These are phyloP conservation scores for Asterionellopsis glacialis DNA, from an alignment of 108 stramenopile genomes.

Conservation along the genomic window DNA sequence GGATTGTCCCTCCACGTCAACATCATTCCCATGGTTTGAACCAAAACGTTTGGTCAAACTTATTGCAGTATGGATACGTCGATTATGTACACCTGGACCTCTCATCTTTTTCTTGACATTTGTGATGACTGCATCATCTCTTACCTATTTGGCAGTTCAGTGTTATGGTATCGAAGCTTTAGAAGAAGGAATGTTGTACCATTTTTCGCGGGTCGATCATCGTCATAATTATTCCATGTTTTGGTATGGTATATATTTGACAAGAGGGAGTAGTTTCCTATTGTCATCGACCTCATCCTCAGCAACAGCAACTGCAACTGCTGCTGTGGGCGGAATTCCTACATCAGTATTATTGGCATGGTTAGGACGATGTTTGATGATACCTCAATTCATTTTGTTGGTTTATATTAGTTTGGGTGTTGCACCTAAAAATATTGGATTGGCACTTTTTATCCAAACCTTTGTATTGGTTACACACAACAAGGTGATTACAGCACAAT, in stretches of 20 bases:
- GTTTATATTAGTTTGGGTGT: slow-evolving; percentile 63
- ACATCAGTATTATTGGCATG: not conserved
- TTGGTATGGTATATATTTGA: slow-evolving; percentile 89
- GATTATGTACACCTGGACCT: slow-evolving; percentile 24
- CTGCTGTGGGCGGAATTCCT: slow-evolving; percentile 6
- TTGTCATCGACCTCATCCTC: slow-evolving; percentile 8
- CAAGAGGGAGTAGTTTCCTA: slow-evolving; percentile 19
- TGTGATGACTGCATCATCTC: slow-evolving; percentile 36
- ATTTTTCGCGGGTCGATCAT: slow-evolving; percentile 94
- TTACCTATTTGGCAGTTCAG: slow-evolving; percentile 54
- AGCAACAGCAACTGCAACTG: not conserved
- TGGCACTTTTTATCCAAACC: slow-evolving; percentile 88
- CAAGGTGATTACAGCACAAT: slow-evolving; percentile 98
- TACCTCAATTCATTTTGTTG: slow-evolving; percentile 79
- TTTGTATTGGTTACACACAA: slow-evolving; percentile 96
- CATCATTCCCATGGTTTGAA: not conserved
- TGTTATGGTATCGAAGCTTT: slow-evolving; percentile 76
- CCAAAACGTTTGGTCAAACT: slow-evolving; percentile 5
- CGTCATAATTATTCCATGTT: slow-evolving; percentile 63
- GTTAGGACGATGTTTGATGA: slow-evolving; percentile 48
- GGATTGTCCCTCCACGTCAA: not conserved
- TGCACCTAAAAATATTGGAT: slow-evolving; percentile 60
- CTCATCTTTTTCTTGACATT: slow-evolving; percentile 62
- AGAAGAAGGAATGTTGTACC: slow-evolving; percentile 89
- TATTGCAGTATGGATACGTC: slow-evolving; percentile 20